These are phyloP conservation scores for Cytospora chrysosperma DNA, from an alignment of 2,329 filamentous ascomycete species.

Conservation along the genomic window DNA sequence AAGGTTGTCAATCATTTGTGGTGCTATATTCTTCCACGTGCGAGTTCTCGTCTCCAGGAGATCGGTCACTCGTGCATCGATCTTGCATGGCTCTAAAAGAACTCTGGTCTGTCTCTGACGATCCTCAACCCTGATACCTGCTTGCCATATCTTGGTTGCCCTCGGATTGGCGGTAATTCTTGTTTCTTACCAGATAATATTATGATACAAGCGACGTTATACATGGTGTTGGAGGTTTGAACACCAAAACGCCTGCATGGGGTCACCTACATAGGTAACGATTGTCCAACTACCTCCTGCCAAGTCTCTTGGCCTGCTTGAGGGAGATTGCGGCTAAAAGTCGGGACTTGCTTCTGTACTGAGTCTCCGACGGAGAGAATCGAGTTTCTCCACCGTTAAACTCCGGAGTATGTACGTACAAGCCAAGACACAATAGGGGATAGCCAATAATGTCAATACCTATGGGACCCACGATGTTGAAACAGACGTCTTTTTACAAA, in stretches of 20 bases:
- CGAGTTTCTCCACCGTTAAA: conserved; percentile 11
- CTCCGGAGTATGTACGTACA: neutral
- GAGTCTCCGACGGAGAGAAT: neutral
- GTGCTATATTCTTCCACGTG: neutral
- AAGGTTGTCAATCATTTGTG: neutral
- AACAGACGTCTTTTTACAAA: neutral
- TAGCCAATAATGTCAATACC: neutral
- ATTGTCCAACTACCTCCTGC: conserved; percentile 5
- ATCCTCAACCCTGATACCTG: neutral
- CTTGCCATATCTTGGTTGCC: neutral
- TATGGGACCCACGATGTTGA: neutral
- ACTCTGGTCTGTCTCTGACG: neutral
- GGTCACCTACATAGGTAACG: conserved; percentile 1
- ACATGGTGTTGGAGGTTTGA: neutral
- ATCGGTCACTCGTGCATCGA: neutral
- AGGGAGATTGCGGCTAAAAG: conserved; percentile 8
- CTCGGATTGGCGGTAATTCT: neutral
- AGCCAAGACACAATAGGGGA: neutral
- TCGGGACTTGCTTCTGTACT: neutral
- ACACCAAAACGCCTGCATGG: neutral
- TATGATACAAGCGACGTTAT: neutral
- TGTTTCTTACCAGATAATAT: neutral
- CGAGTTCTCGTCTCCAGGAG: neutral
- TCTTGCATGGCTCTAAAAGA: neutral
- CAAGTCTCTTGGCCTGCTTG: conserved; percentile 15